A percentile compares a stretch with the other conserved stretches of the same genome.
Evolutionary conservation across 31 red algal species (phyloP).

Genomic region (Porphyra umbilicalis): DNA sequence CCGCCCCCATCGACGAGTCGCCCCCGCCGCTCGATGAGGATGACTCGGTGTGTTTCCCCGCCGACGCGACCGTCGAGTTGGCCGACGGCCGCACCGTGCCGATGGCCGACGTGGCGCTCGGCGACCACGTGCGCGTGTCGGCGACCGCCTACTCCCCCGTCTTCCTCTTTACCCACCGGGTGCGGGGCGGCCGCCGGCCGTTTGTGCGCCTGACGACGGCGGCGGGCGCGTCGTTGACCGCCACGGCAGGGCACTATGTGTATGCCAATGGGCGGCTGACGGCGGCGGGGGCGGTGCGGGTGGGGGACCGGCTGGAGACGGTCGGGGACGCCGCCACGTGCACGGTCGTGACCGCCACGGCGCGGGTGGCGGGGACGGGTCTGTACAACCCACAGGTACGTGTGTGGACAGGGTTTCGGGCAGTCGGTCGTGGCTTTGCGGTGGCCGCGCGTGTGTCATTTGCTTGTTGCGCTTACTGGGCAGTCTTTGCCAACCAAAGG

Average conservation of each 20-base stretch:
- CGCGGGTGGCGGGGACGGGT: constrained; percentile 1
- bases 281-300: background rate
- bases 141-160: constrained; percentile 11
- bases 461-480: too few relatives aligned
- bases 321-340: background rate
- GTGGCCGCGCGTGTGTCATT: too few relatives aligned
- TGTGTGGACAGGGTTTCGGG: too few relatives aligned
- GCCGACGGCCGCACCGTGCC: background rate
- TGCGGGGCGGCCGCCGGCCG: background rate
- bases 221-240: constrained; percentile 2
- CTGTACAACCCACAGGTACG: too few relatives aligned
- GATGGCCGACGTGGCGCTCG: constrained; percentile 19
- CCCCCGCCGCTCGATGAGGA: background rate
- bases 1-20: too few relatives aligned
- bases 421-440: too few relatives aligned
- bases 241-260: constrained; percentile 27
- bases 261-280: constrained; percentile 12
- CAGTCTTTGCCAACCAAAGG: too few relatives aligned
- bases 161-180: constrained; percentile 32
- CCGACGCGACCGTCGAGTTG: constrained; percentile 8
- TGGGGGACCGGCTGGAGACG: constrained; percentile 9
- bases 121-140: constrained; percentile 24
- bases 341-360: background rate
- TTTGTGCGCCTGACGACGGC: constrained; percentile 16
- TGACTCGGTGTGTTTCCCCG: constrained; percentile 24